Evolutionary conservation across 371 early-diverging fungal genomes (phyloP).

Genomic region (Mucor lusitanicus): DNA sequence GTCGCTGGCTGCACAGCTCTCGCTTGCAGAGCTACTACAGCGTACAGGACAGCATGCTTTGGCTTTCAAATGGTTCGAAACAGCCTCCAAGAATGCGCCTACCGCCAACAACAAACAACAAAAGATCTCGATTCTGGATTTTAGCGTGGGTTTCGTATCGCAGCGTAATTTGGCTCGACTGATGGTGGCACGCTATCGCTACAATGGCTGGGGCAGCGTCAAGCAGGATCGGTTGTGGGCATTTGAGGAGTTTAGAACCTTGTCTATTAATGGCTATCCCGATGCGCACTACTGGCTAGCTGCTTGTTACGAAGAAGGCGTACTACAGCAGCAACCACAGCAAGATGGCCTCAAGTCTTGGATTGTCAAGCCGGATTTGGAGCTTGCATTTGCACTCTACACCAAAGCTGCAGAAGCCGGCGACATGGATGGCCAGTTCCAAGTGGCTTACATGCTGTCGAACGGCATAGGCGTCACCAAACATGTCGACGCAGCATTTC

Average conservation of each 20-base stretch:
- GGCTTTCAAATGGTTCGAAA: constrained; percentile 41
- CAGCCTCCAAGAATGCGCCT: constrained; percentile 35
- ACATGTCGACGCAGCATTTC: constrained; percentile 41
- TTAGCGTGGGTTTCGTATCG: not conserved
- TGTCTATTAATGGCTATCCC: constrained; percentile 22
- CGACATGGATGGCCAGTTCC: constrained; percentile 33
- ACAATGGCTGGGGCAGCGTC: constrained; percentile 35
- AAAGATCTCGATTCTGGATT: constrained; percentile 5
- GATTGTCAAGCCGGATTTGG: constrained; percentile 18
- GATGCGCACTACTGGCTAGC: constrained; percentile 42
- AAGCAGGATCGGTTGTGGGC: constrained; percentile 23
- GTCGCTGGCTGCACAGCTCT: constrained; percentile 38
- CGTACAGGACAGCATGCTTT: constrained; percentile 9
- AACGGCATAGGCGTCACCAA: constrained; percentile 23
- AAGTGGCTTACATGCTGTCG: constrained; percentile 39
- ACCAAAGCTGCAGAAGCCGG: constrained; percentile 29
- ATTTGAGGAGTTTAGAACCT: constrained; percentile 26
- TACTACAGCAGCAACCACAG: too few relatives aligned
- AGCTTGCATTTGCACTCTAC: constrained; percentile 30
- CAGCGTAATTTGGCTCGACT: constrained; percentile 26
- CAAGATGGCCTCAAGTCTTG: constrained; percentile 18
- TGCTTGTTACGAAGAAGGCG: constrained; percentile 40
- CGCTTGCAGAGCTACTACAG: constrained; percentile 23
- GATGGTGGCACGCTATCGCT: constrained; percentile 40
- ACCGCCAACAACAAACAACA: not conserved